Evolutionary conservation across 2,329 filamentous ascomycete species (phyloP).

Genomic region (Hypoxylon sp.): DNA sequence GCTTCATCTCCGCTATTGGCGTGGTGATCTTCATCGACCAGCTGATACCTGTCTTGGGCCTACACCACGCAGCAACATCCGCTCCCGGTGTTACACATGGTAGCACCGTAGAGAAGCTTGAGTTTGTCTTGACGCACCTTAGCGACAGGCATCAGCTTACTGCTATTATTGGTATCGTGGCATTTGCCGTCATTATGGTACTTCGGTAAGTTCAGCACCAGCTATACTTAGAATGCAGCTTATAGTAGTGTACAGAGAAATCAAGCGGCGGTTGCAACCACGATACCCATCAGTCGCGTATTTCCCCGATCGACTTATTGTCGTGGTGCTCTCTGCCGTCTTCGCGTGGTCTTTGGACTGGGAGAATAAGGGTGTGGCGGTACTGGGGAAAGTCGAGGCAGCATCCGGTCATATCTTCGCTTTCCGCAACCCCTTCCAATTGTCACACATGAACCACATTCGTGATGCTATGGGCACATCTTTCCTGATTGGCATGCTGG

Average conservation of each 20-base stretch:
- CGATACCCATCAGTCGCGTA: conserved; percentile 85
- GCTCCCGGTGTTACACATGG: conserved; percentile 77
- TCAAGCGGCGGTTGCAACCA: conserved; percentile 84
- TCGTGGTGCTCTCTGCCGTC: conserved; percentile 86
- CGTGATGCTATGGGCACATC: conserved; percentile 89
- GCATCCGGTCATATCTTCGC: conserved; percentile 77
- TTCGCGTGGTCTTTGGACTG: conserved; percentile 82
- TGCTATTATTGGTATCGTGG: conserved; percentile 78
- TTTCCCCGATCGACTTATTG: conserved; percentile 88
- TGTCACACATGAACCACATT: conserved; percentile 81
- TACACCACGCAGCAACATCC: conserved; percentile 73
- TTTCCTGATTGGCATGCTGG: conserved; percentile 91
- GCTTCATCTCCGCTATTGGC: conserved; percentile 97
- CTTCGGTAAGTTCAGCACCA: conserved; percentile 69
- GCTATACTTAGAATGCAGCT: conserved; percentile 12
- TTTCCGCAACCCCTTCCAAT: conserved; percentile 87
- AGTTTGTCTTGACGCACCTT: conserved; percentile 79
- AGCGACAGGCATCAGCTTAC: conserved; percentile 79
- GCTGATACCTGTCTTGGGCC: conserved; percentile 87
- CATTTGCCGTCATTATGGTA: conserved; percentile 91
- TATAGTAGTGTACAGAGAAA: conserved; percentile 64
- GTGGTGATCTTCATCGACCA: conserved; percentile 97
- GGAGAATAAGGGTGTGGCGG: conserved; percentile 82
- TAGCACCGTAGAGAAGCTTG: conserved; percentile 86
- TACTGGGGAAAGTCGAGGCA: conserved; percentile 85